phyloP scores from a whole-genome alignment of 345 rosid species.

The Salix purpurea region DNA sequence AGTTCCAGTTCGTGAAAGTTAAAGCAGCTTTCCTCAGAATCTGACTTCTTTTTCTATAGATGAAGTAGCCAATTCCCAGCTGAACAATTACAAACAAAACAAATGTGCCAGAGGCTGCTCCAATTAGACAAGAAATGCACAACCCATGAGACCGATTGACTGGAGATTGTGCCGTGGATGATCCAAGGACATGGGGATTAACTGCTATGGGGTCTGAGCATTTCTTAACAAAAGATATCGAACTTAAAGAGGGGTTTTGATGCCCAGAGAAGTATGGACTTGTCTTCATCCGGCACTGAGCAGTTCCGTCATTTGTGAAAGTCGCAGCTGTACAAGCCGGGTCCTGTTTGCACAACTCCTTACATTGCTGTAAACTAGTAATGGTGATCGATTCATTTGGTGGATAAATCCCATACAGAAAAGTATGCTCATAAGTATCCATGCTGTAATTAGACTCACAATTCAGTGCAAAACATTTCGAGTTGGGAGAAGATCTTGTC shows the following conservation, averaged over 20 bases:
- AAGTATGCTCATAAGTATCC: conserved; percentile 45
- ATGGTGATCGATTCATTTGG: conserved; percentile 40
- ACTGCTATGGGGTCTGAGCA: conserved; percentile 66
- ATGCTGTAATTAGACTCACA: conserved; percentile 41
- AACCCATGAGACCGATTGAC: conserved; percentile 20
- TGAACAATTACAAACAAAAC: conserved; percentile 47
- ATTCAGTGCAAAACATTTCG: conserved; percentile 45
- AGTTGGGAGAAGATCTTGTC: conserved; percentile 20
- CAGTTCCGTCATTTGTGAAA: conserved; percentile 49
- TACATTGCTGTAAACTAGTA: conserved; percentile 50
- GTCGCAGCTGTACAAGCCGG: conserved; percentile 58
- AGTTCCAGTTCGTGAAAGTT: conserved; percentile 32
- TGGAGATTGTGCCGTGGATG: conserved; percentile 23
- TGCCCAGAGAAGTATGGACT: conserved; percentile 61
- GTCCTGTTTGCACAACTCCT: conserved; percentile 41
- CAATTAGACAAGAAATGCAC: conserved; percentile 56
- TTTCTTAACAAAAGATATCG: conserved; percentile 59
- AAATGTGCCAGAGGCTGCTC: conserved; percentile 51
- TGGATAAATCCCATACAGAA: conserved; percentile 63
- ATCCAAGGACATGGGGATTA: conserved; percentile 37
- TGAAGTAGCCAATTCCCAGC: conserved; percentile 40
- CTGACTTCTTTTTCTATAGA: conserved; percentile 43
- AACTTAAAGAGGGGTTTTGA: conserved; percentile 53
- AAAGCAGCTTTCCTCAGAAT: conserved; percentile 41
- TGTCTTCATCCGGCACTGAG: conserved; percentile 44